Evolutionary conservation across 352 stramenopile genomes (phyloP), one percentile per base, ranked within the genome.

Genomic region (Phytopythium kandeliae): DNA sequence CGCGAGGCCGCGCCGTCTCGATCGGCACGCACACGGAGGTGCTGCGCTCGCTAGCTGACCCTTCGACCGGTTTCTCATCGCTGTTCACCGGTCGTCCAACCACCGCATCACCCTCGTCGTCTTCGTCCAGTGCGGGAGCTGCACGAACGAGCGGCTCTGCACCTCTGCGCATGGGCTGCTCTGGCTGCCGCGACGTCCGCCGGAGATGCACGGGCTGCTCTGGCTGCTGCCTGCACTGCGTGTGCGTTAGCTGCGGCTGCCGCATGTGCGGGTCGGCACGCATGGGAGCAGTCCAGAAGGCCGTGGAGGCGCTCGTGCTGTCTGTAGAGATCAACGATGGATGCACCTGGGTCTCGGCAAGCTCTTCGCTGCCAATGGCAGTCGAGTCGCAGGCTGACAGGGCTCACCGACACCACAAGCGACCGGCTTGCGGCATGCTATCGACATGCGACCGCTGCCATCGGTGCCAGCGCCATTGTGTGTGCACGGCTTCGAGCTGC

Each of bases 241-340:
- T 80, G 16, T 91, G 80, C 57, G 59, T 86, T 33, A 71, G 66
- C 30, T 91, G 80, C 48, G 69, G 71, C 12, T 91, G 80, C 34
- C 71, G 77, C n/a, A 80, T 88, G 71, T 91, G 80, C 63, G 79
- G 74, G 42, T 84, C 74, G 6, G 81, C 72, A 26, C 69, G 70
- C 5, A 61, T 69, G 28, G 53, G 68, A 0, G 72, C 65, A 0
- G 77, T 89, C 15, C 77, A 87, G 49, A 87, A 86, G 55, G 74
- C 73, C 3, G 58, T 91, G 48, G 49, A 45, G 6, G 54, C 83
- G 25, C 65, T 91, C 35, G 54, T 91, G 46, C 61, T 76, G 30
- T 55, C 65, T 6, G 74, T 91, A 22, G 79, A 91, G 40, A 62
- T 59, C 7, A 77, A 67, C 0, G 74, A 86, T 31, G 71, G 71